A percentile compares a stretch with the other conserved stretches of the same genome.
Conservation (phyloP, 2,329 filamentous ascomycete genomes). For the Pyrenophora teres region DNA sequence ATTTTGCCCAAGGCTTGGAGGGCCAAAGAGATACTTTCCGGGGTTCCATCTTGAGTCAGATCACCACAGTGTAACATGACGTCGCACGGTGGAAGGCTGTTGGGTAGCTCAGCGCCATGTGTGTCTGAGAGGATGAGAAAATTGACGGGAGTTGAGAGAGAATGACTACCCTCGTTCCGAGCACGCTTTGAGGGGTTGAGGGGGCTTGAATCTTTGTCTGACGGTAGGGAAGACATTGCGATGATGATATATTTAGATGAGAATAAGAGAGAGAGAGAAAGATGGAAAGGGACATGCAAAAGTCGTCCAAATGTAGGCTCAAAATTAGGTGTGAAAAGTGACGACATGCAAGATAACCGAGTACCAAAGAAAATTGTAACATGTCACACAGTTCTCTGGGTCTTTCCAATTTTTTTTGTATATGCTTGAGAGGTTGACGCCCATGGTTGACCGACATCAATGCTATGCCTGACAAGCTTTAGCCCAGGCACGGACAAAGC, state of each 20-base stretch:
- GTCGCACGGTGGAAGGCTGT: conserved; percentile 55
- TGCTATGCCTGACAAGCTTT: conserved; percentile 3
- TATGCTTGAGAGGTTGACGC: too few species aligned
- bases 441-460: too few species aligned
- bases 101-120: conserved; percentile 28
- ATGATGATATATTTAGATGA: not conserved
- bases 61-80: conserved; percentile 64
- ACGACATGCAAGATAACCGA: too few species aligned
- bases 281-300: too few species aligned
- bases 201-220: too few species aligned
- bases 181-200: not conserved
- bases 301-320: too few species aligned
- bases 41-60: conserved; percentile 57
- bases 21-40: conserved; percentile 52
- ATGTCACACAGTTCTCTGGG: too few species aligned
- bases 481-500: not conserved
- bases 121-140: conserved; percentile 52
- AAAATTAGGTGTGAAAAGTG: too few species aligned
- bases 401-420: too few species aligned
- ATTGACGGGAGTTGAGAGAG: conserved; percentile 8
- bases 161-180: not conserved
- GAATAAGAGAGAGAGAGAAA: too few species aligned
- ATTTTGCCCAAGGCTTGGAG: conserved; percentile 53
- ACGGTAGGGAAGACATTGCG: not conserved
- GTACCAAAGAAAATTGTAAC: too few species aligned